Evolutionary conservation across 345 rosid species (phyloP), one percentile per base, ranked within the genome.

Genomic region (Salix arbutifolia): DNA sequence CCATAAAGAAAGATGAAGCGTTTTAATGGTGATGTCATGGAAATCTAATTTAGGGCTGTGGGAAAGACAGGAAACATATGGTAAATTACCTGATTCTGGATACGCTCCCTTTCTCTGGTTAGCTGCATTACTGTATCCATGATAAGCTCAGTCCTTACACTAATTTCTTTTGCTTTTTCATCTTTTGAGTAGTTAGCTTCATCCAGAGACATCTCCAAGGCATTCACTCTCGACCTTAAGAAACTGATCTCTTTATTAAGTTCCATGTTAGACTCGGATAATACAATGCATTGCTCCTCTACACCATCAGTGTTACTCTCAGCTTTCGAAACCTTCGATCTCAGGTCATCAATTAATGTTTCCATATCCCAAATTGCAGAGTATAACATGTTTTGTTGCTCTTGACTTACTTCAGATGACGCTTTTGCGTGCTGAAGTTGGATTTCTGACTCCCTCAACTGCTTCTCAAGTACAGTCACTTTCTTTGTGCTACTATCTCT

Each of bases 291-390:
- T 76, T 87, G 91, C 78, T 90, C 99, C 86, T 95, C 99, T n/a
- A 79, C 86, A 38, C 73, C 77, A 78, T 89, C 96, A 3, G 81
- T 86, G 79, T 85, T 89, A 80, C 85, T 88, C 81, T 95, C 99
- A 46, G 97, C 96, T 86, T 84, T 93, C n/a, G 94, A 86, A 52
- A 90, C 97, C 84, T 96, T 96, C 17, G 97, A 93, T 67, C 91
- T 96, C 65, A 93, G 84, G 82, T 96, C 99, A 78, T 93, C 98
- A 48, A 96, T 93, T 71, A 96, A 84, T 3, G 91, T 93, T 81
- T 96, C 99, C 99, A 96, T 96, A 81, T 96, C 99, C 99, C 98
- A 96, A 77, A 96, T 96, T 65, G 99, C 99, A 71, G 97, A 82
- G 75, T 96, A 96, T 78, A 96, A 73, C 99, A 90, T 89, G 78